Conservation (phyloP, 495 filamentous ascomycete species). For the Xylaria bambusicola region DNA sequence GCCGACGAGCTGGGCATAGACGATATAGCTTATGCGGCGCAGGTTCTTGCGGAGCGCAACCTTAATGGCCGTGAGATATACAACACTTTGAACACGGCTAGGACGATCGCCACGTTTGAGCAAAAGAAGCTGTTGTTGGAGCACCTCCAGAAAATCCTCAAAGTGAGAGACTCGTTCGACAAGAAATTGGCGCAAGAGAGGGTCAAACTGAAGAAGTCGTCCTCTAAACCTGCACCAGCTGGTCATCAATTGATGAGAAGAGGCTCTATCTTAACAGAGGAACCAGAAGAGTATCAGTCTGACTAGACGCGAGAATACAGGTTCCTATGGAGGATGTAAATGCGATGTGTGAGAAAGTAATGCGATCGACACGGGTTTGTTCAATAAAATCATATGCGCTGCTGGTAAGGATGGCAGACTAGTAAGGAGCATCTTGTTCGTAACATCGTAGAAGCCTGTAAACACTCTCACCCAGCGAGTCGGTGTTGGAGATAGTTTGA, state of each 20-base stretch:
- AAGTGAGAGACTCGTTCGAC: slow-evolving; percentile 17
- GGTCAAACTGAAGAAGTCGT: slow-evolving; percentile 2
- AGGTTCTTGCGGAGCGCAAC: slow-evolving; percentile 13
- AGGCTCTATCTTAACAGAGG: slow-evolving; percentile 16
- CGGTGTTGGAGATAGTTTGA: too few species aligned
- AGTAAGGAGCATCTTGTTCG: too few species aligned
- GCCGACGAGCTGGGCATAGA: neutral
- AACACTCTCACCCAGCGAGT: too few species aligned
- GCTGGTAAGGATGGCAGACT: too few species aligned
- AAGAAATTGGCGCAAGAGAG: slow-evolving; percentile 5
- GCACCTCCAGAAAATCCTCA: slow-evolving; percentile 32
- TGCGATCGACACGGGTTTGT: too few species aligned
- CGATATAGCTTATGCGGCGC: neutral
- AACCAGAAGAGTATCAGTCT: neutral
- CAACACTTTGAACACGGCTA: slow-evolving; percentile 35
- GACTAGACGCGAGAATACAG: neutral
- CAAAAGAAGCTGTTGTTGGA: slow-evolving; percentile 26
- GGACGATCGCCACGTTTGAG: slow-evolving; percentile 31
- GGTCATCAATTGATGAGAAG: slow-evolving; percentile 6
- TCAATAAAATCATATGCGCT: too few species aligned
- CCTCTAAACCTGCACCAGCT: neutral
- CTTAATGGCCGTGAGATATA: slow-evolving; percentile 41
- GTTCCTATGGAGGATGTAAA: too few species aligned
- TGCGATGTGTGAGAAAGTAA: too few species aligned
- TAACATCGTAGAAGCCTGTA: too few species aligned